Percentiles rank a stretch among this genome's conserved stretches.
phyloP scores from a whole-genome alignment of 208 protist genomes.

The Endotrypanum monterogeii region DNA sequence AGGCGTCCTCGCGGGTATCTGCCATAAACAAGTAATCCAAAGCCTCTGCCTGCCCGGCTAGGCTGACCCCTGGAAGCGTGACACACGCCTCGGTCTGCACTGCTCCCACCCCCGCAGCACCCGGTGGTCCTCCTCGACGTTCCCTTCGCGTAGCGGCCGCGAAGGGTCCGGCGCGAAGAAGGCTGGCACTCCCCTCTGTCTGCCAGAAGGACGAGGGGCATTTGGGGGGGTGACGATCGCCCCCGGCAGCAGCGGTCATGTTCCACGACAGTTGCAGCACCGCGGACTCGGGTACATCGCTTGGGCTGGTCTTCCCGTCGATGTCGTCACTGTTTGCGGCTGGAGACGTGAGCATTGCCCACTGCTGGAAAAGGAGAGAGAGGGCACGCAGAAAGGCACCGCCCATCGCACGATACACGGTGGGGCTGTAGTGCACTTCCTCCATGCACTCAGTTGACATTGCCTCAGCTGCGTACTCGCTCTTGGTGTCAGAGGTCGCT shows the following conservation, averaged over 20 bases:
- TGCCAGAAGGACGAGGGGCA: background rate
- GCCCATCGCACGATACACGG: constrained; percentile 30
- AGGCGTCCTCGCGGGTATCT: constrained; percentile 10
- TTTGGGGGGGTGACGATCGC: constrained; percentile 21
- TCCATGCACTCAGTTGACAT: background rate
- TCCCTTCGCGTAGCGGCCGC: constrained; percentile 54
- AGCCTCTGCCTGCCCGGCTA: constrained; percentile 28
- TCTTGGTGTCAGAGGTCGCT: background rate
- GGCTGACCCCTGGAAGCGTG: constrained; percentile 6
- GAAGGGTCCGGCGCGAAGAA: constrained; percentile 54
- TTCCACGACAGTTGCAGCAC: constrained; percentile 24
- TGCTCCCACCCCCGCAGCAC: background rate
- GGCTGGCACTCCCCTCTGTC: background rate
- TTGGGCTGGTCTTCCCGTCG: background rate
- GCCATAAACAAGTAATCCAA: constrained; percentile 30
- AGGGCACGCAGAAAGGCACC: constrained; percentile 29
- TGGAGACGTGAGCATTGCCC: background rate
- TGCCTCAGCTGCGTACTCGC: background rate
- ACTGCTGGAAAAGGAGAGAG: constrained; percentile 21
- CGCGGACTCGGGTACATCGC: constrained; percentile 7
- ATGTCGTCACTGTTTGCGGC: constrained; percentile 4
- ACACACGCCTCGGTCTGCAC: background rate
- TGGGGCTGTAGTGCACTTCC: constrained; percentile 29
- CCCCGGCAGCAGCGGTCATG: constrained; percentile 27
- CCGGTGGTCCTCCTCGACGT: constrained; percentile 32